Percentiles rank a stretch among this genome's conserved stretches.
Conservation (phyloP, 73 alveolate genomes). For the Breviolum minutum region DNA sequence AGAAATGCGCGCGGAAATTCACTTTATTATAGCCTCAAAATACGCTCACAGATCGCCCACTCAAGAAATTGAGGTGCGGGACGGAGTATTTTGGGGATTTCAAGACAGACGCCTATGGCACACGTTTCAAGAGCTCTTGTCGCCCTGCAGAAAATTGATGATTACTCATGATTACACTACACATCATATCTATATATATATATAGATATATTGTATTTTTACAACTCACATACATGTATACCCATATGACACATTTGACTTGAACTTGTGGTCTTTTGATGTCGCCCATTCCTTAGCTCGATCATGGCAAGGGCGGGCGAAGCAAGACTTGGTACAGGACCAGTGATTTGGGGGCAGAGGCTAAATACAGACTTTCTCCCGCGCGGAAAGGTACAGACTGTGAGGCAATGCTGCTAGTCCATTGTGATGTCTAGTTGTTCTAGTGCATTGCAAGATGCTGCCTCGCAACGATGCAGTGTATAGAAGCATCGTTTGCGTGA, state of each 20-base stretch:
- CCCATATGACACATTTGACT: too few species aligned
- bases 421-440: background rate
- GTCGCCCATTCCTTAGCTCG: too few species aligned
- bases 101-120: background rate
- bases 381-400: background rate
- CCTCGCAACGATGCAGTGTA: background rate
- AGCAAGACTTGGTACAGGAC: too few species aligned
- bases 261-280: too few species aligned
- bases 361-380: too few species aligned
- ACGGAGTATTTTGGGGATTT: background rate
- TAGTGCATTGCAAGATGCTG: background rate
- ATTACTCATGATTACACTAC: background rate
- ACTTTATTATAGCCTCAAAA: background rate
- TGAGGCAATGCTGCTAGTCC: background rate
- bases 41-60: background rate
- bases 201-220: background rate
- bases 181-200: too few species aligned
- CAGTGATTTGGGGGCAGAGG: too few species aligned
- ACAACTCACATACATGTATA: background rate
- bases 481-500: background rate
- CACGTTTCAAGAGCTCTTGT: background rate
- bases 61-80: background rate
- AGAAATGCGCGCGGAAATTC: background rate
- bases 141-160: background rate
- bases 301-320: too few species aligned